A percentile compares a stretch with the other conserved stretches of the same genome.
Evolutionary conservation across 352 stramenopile species (phyloP).

Genomic region (Achlya hypogyna): DNA sequence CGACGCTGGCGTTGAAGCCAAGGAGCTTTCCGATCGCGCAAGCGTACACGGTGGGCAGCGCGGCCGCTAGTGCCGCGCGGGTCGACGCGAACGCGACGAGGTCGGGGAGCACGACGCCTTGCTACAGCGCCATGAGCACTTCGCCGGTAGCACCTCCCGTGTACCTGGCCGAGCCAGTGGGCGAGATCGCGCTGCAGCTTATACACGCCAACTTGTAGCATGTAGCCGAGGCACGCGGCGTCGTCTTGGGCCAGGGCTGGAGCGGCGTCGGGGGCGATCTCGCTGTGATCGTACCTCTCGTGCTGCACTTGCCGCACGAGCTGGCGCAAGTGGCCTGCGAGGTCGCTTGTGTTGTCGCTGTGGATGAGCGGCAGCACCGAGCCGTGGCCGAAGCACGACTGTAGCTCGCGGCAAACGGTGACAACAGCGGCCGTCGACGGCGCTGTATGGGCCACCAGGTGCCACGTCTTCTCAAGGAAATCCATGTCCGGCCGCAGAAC

Average conservation of each 20-base stretch:
- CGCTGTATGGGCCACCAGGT: background rate
- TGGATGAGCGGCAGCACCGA: background rate
- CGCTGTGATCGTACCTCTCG: background rate
- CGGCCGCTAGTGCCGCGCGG: background rate
- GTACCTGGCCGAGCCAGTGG: background rate
- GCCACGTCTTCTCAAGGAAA: background rate
- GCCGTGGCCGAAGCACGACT: background rate
- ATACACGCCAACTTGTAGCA: background rate
- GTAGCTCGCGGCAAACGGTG: background rate
- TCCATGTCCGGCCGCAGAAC: background rate
- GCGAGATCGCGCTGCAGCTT: constrained; percentile 6
- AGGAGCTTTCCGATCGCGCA: background rate
- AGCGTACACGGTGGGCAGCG: background rate
- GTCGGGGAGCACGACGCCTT: background rate
- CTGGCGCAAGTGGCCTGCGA: background rate
- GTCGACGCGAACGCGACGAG: background rate
- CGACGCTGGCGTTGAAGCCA: background rate
- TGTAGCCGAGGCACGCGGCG: background rate
- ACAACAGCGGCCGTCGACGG: background rate
- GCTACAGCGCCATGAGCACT: background rate
- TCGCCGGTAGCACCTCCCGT: no score
- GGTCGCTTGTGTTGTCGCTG: background rate
- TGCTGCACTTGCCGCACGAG: background rate
- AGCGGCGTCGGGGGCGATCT: background rate
- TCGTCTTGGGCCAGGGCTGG: background rate